Evolutionary conservation across 1,284 basidiomycete species (phyloP).

Genomic region (Lignosus rhinocerotis): DNA sequence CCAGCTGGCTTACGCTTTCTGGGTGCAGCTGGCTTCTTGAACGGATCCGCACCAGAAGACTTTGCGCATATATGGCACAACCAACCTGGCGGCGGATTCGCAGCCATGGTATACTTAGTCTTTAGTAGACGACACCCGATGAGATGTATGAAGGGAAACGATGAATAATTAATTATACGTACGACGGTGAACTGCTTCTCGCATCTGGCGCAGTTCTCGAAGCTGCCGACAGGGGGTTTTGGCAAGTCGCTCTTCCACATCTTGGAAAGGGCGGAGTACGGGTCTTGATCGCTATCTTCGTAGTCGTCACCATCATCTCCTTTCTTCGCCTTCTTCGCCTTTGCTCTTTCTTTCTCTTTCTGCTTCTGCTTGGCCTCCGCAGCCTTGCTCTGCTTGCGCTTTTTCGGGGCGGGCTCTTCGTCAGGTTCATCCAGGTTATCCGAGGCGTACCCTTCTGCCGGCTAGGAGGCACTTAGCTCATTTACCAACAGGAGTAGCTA

Average conservation of each 20-base stretch:
- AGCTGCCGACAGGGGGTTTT: slow-evolving; percentile 77
- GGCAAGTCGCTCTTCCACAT: slow-evolving; percentile 44
- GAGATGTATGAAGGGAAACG: background rate
- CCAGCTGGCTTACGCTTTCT: slow-evolving; percentile 61
- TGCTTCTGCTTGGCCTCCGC: slow-evolving; percentile 41
- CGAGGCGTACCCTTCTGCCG: slow-evolving; percentile 57
- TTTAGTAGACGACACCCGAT: slow-evolving; percentile 31
- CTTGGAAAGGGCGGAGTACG: slow-evolving; percentile 62
- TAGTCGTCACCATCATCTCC: slow-evolving; percentile 48
- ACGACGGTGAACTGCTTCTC: slow-evolving; percentile 88
- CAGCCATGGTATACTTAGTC: slow-evolving; percentile 85
- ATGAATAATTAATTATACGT: slow-evolving; percentile 41
- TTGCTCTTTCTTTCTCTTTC: slow-evolving; percentile 51
- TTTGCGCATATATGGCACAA: slow-evolving; percentile 84
- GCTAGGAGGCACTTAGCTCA: slow-evolving; percentile 33
- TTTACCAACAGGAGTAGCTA: background rate
- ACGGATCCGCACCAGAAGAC: slow-evolving; percentile 73
- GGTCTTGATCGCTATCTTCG: slow-evolving; percentile 46
- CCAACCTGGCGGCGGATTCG: slow-evolving; percentile 67
- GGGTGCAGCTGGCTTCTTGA: slow-evolving; percentile 71
- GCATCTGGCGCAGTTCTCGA: slow-evolving; percentile 83
- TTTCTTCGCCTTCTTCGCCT: slow-evolving; percentile 48
- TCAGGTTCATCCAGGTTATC: slow-evolving; percentile 71
- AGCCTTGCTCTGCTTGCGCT: slow-evolving; percentile 45
- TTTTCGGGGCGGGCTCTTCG: slow-evolving; percentile 42